Base-by-base conservation (phyloP, 1,284 basidiomycete genomes). In the Boletus holoroseus region DNA sequence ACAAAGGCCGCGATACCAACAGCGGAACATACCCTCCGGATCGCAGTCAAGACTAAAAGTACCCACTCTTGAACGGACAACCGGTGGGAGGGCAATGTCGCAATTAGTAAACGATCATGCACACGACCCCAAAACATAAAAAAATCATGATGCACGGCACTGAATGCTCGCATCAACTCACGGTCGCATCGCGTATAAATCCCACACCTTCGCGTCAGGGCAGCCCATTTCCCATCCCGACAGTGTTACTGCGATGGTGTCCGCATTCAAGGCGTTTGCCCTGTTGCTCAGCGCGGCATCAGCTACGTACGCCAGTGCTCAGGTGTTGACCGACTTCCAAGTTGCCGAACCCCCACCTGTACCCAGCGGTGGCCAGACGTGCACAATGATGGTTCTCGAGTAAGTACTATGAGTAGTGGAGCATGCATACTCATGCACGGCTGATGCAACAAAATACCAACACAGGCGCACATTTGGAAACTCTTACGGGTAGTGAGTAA, bases 341-440 rank as follows among this genome's bases (percentile, higher is more conserved):
- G 83, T 88, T 49, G 72, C 81, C 6, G 79, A 88, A 57, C 84
- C 85, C 7, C 83, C 82, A 15, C 76, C 80, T 5, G 69, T 87
- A 20, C 84, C 85, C 12, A 64, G 68, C 41, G 70, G 76, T 58
- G 74, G 73, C 13, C 75, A 80, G 56, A 73, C 81, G 59, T 88
- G 85, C 61, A 85, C 83, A 0, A 66, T 81, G 31, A 70, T 79
- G 64, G 73, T 89, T 47, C 68, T 89, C 13, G 72, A 83, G 84
- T 86, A 56, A 65, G 82, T 70, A n/a, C n/a, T n/a, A 16, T 11
- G 31, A 37, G 24, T 13, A 34, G 1, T 12, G 24, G 49, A 24
- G 24, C 38, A 44, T 16, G 26, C 34, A 16, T 37, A n/a, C n/a
- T n/a, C n/a, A 15, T 20, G 24, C 2, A 32, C 8, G 28, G 30